Conservation (phyloP, 2,329 filamentous ascomycete genomes). For the Colletotrichum gigasporum region DNA sequence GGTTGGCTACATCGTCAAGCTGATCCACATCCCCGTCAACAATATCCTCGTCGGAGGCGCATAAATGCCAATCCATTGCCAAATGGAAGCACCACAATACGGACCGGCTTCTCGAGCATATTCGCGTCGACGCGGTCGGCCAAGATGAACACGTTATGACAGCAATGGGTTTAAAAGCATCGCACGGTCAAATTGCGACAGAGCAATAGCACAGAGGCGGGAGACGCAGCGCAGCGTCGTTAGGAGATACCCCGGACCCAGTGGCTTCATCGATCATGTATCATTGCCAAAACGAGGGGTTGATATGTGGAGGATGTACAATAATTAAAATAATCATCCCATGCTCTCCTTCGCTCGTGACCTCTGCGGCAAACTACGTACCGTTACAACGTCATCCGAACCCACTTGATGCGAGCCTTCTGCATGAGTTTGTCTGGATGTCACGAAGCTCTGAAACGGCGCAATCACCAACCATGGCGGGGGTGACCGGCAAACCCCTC, state of each 20-base stretch:
- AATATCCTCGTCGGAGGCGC: conserved; percentile 75
- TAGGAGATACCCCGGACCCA: conserved; percentile 29
- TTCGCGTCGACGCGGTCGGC: conserved; percentile 4
- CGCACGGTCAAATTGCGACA: conserved; percentile 15
- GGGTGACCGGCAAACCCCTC: too few species aligned
- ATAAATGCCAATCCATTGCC: conserved; percentile 45
- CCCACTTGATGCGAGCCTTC: too few species aligned
- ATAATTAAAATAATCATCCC: conserved; percentile 30
- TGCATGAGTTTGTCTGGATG: too few species aligned
- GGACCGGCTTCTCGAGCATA: conserved; percentile 9
- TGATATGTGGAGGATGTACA: conserved; percentile 27
- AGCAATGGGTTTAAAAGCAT: conserved; percentile 21
- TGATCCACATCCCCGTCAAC: conserved; percentile 77
- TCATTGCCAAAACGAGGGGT: conserved; percentile 31
- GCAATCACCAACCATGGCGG: too few species aligned
- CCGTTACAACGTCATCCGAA: too few species aligned
- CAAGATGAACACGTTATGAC: conserved; percentile 22
- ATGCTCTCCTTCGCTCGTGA: neutral
- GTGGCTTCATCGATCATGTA: conserved; percentile 30
- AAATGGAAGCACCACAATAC: conserved; percentile 8
- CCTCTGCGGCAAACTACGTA: too few species aligned
- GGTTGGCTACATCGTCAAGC: conserved; percentile 76
- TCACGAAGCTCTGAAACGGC: too few species aligned
- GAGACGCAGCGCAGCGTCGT: neutral
- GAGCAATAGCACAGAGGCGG: neutral